Evolutionary conservation across 2,329 filamentous ascomycete species (phyloP).

Genomic region (Botrytis deweyae): DNA sequence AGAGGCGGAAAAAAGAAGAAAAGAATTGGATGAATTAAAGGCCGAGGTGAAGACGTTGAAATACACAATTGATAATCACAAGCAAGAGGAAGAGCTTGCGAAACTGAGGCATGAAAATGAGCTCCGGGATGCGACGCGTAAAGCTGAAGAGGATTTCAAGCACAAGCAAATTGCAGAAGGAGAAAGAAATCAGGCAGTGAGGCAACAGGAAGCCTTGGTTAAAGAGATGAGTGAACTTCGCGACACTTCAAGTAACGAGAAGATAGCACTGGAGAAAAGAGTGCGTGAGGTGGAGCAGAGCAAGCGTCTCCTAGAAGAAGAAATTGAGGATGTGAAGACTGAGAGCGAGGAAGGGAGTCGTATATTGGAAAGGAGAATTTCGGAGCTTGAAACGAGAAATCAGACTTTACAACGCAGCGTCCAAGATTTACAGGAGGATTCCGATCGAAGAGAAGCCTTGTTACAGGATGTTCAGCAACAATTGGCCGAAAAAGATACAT

Average conservation of each 20-base stretch:
- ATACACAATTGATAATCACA: constrained; percentile 83
- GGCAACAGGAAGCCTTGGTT: constrained; percentile 51
- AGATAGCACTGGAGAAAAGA: constrained; percentile 65
- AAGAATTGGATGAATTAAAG: constrained; percentile 72
- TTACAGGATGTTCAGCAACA: constrained; percentile 38
- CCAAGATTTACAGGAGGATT: constrained; percentile 49
- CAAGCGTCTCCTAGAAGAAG: constrained; percentile 72
- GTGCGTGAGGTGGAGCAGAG: constrained; percentile 72
- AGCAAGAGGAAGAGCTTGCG: constrained; percentile 82
- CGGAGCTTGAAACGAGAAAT: constrained; percentile 61
- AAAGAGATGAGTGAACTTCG: constrained; percentile 54
- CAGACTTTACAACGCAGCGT: constrained; percentile 56
- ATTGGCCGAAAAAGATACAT: constrained; percentile 65
- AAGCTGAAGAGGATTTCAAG: constrained; percentile 83
- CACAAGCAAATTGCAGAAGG: constrained; percentile 59
- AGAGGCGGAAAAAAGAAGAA: constrained; percentile 31
- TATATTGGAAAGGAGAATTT: constrained; percentile 57
- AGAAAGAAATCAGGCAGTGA: constrained; percentile 50
- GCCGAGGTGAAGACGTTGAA: constrained; percentile 84
- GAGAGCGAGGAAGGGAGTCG: constrained; percentile 70
- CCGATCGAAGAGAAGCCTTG: constrained; percentile 39
- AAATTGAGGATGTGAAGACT: constrained; percentile 68
- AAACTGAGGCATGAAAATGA: constrained; percentile 80
- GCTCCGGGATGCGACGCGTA: constrained; percentile 73
- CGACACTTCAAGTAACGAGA: constrained; percentile 53